Conservation (phyloP, 768 basidiomycete genomes). For the Leucocoprinus birnbaumii region DNA sequence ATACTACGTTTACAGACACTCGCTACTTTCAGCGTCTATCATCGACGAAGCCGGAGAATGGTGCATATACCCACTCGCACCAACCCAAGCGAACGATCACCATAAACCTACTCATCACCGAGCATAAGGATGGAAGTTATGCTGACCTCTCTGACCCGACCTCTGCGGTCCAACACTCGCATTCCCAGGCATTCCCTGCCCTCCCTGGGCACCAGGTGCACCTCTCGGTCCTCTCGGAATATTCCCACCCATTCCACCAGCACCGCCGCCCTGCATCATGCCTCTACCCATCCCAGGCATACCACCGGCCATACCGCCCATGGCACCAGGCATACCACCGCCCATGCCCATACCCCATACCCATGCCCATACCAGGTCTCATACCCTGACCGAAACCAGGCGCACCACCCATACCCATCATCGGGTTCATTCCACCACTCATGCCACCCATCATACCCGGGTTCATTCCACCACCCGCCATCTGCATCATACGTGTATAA, state of each 20-base stretch:
- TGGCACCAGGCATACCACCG: slow-evolving; percentile 34
- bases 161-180: slow-evolving; percentile 73
- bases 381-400: slow-evolving; percentile 30
- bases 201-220: slow-evolving; percentile 45
- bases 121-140: slow-evolving; percentile 83
- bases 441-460: slow-evolving; percentile 61
- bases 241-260: slow-evolving; percentile 38
- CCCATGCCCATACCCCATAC: slow-evolving; percentile 43
- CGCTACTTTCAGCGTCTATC: neutral
- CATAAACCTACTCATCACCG: slow-evolving; percentile 34
- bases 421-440: slow-evolving; percentile 37
- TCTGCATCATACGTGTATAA: slow-evolving; percentile 94
- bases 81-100: too few relatives aligned
- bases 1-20: neutral
- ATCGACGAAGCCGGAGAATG: too few relatives aligned
- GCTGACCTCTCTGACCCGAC: slow-evolving; percentile 69
- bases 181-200: slow-evolving; percentile 35
- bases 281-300: slow-evolving; percentile 27
- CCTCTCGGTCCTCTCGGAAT: slow-evolving; percentile 67
- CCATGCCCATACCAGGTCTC: slow-evolving; percentile 35
- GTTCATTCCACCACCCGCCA: slow-evolving; percentile 58
- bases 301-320: slow-evolving; percentile 29
- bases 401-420: slow-evolving; percentile 39
- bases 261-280: slow-evolving; percentile 26
- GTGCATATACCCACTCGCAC: too few relatives aligned